A percentile compares a stretch with the other conserved stretches of the same genome.
These are phyloP conservation scores for Bipolaris zeicola DNA, from an alignment of 2,329 filamentous ascomycete genomes.

Conservation along the genomic window DNA sequence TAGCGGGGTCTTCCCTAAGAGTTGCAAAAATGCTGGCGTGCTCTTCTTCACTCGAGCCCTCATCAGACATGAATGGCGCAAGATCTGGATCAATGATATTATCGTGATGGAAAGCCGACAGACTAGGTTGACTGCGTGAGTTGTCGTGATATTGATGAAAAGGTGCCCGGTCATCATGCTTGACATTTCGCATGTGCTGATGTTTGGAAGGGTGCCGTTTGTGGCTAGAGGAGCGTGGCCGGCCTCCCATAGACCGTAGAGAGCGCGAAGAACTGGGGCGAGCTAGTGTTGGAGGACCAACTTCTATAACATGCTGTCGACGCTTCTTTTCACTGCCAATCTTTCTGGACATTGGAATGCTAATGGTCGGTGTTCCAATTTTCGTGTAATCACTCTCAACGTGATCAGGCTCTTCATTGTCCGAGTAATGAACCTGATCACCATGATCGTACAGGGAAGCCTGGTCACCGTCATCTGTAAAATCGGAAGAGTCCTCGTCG, in stretches of 20 bases:
- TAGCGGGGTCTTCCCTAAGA: constrained; percentile 68
- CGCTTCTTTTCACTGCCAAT: constrained; percentile 77
- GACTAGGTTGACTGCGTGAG: constrained; percentile 65
- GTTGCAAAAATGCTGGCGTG: constrained; percentile 83
- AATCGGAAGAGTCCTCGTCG: constrained; percentile 89
- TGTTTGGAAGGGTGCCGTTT: constrained; percentile 87
- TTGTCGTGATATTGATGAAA: constrained; percentile 82
- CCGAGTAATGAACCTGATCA: constrained; percentile 28
- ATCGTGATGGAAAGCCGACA: constrained; percentile 96
- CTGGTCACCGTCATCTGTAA: constrained; percentile 78
- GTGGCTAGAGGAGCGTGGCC: constrained; percentile 78
- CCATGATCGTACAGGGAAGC: constrained; percentile 58
- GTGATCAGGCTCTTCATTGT: constrained; percentile 32
- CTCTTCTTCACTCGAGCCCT: constrained; percentile 90
- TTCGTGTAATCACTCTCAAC: constrained; percentile 49
- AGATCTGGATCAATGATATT: constrained; percentile 98
- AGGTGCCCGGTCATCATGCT: constrained; percentile 81
- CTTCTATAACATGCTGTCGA: constrained; percentile 88
- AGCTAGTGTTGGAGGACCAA: constrained; percentile 74
- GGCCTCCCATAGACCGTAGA: constrained; percentile 71
- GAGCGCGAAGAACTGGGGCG: constrained; percentile 95
- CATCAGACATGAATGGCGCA: constrained; percentile 93
- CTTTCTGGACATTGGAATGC: constrained; percentile 67
- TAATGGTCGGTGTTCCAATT: constrained; percentile 64
- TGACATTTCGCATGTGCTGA: constrained; percentile 78